Base-by-base conservation (phyloP, 345 rosid species). In the Theobroma cacao region DNA sequence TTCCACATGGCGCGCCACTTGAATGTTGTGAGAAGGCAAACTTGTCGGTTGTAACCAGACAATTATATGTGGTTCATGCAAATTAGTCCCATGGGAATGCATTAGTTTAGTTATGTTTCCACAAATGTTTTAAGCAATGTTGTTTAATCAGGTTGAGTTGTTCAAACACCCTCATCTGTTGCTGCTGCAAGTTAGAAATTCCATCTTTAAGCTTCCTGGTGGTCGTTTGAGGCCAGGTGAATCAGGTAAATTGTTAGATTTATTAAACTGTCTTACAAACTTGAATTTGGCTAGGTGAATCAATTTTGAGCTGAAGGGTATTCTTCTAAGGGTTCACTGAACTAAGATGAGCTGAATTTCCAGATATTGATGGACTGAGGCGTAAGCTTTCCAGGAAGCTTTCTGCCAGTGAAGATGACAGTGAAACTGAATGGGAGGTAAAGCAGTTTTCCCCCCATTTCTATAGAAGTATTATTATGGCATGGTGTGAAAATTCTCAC, bases 101-200 rank as follows among this genome's bases (percentile, higher is more conserved):
- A 43, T 12, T n/a, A 65, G 14, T 38, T 65, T 22, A 10, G 52
- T 41, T 13, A 47, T 70, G 26, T 58, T 68, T 50, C 11, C 22
- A 24, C 41, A 60, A 41, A 68, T 70, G 26, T 33, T 67, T 40
- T 34, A 59, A 38, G 41, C 33, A 13, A 52, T 53, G 58, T 18
- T 10, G 12, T 30, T 34, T 14, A 31, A 82, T 87, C 85, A 93
- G 97, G 96, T 95, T 52, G 98, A 93, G 78, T 81, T 95, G 84
- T 93, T 91, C 88, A 90, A 91, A 74, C 98, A 91, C 68, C 96
- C 98, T 26, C 99, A 95, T 87, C 45, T 95, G 8, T 72, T 93
- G 81, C 83, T 93, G 76, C 82, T 95, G 86, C 97, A 93, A 84
- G 68, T 84, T 66, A 86, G 84, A 80, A 95, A 93, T 83, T 86